A percentile compares a stretch with the other conserved stretches of the same genome.
Conservation (phyloP, 177 flowering plant species). For the Vitis hybrid region DNA sequence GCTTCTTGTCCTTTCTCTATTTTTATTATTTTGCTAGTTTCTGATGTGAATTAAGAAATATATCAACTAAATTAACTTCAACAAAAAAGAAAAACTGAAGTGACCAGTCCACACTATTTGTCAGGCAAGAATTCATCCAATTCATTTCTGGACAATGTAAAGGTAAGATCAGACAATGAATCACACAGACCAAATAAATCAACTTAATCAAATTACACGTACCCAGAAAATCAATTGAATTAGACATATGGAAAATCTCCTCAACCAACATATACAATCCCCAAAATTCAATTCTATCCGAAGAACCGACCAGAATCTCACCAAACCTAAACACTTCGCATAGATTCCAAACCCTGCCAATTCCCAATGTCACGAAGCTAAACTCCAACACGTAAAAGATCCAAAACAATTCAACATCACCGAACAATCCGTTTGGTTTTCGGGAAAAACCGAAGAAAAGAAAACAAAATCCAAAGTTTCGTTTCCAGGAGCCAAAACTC, state of each 20-base stretch:
- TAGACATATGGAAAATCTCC: too few relatives aligned
- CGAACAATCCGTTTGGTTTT: neutral
- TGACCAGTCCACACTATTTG: too few relatives aligned
- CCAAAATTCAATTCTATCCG: neutral
- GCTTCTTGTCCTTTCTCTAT: too few relatives aligned
- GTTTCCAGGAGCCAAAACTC: too few relatives aligned
- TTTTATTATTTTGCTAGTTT: too few relatives aligned
- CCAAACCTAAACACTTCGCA: too few relatives aligned
- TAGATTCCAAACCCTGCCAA: neutral
- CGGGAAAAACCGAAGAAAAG: neutral
- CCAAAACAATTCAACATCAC: neutral
- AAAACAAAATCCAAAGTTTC: neutral
- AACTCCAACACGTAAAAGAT: neutral
- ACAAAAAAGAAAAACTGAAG: too few relatives aligned
- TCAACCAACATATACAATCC: neutral
- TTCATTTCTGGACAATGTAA: neutral
- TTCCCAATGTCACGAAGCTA: neutral
- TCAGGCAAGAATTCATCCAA: neutral
- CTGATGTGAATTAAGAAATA: too few relatives aligned
- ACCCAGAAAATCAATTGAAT: neutral
- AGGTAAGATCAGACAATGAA: neutral
- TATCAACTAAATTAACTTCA: too few relatives aligned
- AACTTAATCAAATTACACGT: neutral
- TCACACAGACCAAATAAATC: neutral
- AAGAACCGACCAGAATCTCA: too few relatives aligned